Base-by-base conservation (phyloP, 2,329 filamentous ascomycete species). In the Sporothrix phasma region DNA sequence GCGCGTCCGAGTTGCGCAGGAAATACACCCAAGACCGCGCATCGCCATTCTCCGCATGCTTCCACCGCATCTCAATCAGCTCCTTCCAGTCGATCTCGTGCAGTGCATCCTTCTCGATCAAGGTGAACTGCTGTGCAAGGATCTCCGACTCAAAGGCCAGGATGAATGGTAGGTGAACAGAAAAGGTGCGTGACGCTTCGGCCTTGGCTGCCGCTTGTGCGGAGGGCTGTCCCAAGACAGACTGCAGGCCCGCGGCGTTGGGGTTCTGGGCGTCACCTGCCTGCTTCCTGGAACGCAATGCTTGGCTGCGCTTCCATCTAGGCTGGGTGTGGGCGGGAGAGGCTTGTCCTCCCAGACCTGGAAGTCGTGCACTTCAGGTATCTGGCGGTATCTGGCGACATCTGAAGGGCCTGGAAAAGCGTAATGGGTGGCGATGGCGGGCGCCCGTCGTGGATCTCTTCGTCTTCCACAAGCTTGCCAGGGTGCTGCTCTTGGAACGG, bases 61-160 rank as follows among this genome's bases (percentile, higher is more conserved):
- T 90, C 89, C 90, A 93, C 60, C 84, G 84, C 81, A 94, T 87
- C 63, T 92, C 88, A 63, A 93, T 89, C 13, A 94, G 79, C 69
- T 94, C 90, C 72, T 89, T 91, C 90, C 90, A 94, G 75, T 93
- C 89, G 67, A 94, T 89, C 73, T 93, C 90, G 69, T 91, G 89
- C 24, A 94, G 78, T 0, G 89, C 90, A 72, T 93, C 90, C 73
- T 93, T 92, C 71, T 94, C 90, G 54, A 94, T 90, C 39, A 94
- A 80, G 0, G 89, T 93, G 69, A 94, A 90, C 70, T 94, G 90
- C 73, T 92, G 88, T 2, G 90, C 90, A 29, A 94, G 80, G 3
- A 88, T 78, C 69, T 90, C 86, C 5, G 90, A 91, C 70, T 92
- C 88, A 69, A 92, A 92, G 0, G 88, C 88, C 26, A 94, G 79